Evolutionary conservation across 148 eudicot species (phyloP).

Genomic region (Chenopodium formosanum): DNA sequence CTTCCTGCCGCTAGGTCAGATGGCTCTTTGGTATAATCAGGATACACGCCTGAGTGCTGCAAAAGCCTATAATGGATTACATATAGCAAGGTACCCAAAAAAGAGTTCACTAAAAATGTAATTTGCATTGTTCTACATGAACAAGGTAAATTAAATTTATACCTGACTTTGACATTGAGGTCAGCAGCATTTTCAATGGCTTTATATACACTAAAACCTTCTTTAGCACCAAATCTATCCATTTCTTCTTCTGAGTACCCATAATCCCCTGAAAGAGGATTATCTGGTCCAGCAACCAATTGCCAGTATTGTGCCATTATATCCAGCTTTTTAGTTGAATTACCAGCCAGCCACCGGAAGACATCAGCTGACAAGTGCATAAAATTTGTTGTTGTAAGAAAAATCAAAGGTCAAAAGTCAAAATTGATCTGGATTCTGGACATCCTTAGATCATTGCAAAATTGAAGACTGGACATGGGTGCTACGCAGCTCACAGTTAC

Average conservation of each 20-base stretch:
- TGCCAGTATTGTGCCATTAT: conserved; percentile 93
- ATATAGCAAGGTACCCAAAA: not conserved
- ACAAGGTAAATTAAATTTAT: not conserved
- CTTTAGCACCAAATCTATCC: conserved; percentile 67
- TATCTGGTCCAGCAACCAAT: conserved; percentile 55
- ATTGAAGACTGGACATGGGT: not conserved
- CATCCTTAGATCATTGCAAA: not conserved
- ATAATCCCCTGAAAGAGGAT: conserved; percentile 86
- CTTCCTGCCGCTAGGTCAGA: conserved; percentile 66
- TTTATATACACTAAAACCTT: conserved; percentile 61
- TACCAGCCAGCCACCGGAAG: conserved; percentile 88
- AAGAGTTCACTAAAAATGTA: not conserved
- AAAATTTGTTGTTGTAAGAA: not conserved
- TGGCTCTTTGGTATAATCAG: conserved; percentile 75
- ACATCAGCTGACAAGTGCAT: conserved; percentile 63
- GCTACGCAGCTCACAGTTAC: not conserved
- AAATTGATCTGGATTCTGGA: not conserved
- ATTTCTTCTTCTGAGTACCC: conserved; percentile 76
- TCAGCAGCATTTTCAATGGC: conserved; percentile 78
- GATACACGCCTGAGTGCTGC: conserved; percentile 93
- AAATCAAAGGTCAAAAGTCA: not conserved
- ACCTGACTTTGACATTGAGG: conserved; percentile 69
- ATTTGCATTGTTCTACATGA: not conserved
- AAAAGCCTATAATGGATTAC: conserved; percentile 52
- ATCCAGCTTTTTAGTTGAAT: conserved; percentile 65